Conservation (phyloP, 345 rosid genomes). For the Brassica nigra region DNA sequence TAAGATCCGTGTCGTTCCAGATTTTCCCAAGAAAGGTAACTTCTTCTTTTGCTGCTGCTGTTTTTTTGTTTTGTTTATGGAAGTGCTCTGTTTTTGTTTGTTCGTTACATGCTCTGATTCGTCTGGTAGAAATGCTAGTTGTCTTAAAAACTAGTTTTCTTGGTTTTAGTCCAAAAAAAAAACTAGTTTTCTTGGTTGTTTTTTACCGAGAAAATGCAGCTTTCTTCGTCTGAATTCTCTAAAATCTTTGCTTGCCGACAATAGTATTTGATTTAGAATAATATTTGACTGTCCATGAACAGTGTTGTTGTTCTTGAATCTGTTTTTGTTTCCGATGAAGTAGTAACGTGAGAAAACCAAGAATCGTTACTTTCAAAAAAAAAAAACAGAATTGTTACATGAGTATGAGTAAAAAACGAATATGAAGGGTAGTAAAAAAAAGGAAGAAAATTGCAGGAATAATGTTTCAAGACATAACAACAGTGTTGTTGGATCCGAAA, state of each 20-base stretch:
- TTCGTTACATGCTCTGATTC: conserved; percentile 17
- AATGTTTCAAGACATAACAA: conserved; percentile 96
- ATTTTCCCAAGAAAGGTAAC: conserved; percentile 81
- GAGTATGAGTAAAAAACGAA: not conserved
- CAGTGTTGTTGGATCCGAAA: conserved; percentile 79
- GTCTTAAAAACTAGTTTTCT: not conserved
- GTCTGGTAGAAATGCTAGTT: conserved; percentile 23
- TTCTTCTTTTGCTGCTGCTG: not conserved
- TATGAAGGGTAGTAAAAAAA: not conserved
- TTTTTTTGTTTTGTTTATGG: not conserved
- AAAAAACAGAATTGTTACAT: not conserved
- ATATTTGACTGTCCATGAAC: not conserved
- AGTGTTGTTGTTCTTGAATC: conserved; percentile 2
- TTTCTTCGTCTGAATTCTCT: conserved; percentile 14
- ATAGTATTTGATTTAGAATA: not conserved
- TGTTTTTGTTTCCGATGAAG: not conserved
- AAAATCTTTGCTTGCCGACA: conserved; percentile 4
- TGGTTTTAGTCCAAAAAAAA: not conserved
- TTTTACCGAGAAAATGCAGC: conserved; percentile 1
- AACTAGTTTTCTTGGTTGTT: not conserved
- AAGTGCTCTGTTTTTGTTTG: not conserved
- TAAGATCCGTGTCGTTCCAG: conserved; percentile 83
- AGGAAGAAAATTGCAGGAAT: conserved; percentile 55
- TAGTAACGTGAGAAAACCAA: not conserved
- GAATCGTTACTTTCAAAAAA: not conserved